Evolutionary conservation across 2,329 filamentous ascomycete species (phyloP).

Genomic region (Pleoardoris graminearum): DNA sequence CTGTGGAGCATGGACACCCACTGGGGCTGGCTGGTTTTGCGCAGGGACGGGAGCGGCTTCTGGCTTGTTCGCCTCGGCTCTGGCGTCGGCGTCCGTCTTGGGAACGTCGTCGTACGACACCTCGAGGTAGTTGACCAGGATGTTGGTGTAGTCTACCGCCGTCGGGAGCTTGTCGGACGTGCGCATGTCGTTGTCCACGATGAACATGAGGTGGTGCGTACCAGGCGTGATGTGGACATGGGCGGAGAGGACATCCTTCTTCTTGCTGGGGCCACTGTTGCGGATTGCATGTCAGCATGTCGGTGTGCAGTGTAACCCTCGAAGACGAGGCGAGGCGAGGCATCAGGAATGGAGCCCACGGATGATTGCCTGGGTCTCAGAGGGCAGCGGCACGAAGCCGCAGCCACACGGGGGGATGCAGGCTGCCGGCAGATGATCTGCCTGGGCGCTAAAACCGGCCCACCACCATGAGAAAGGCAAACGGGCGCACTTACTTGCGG

Average conservation of each 20-base stretch:
- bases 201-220: constrained; percentile 94
- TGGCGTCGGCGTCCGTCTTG: constrained; percentile 19
- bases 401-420: constrained; percentile 30
- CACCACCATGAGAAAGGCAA: constrained; percentile 8
- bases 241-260: constrained; percentile 68
- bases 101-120: constrained; percentile 75
- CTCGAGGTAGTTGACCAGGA: constrained; percentile 97
- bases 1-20: constrained; percentile 40
- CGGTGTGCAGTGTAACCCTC: constrained; percentile 37
- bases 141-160: constrained; percentile 96
- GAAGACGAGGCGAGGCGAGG: constrained; percentile 18
- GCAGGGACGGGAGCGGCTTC: constrained; percentile 27
- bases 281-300: constrained; percentile 31
- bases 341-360: constrained; percentile 1
- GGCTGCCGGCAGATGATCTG: constrained; percentile 12
- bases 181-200: constrained; percentile 92
- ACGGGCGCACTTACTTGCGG: constrained; percentile 68
- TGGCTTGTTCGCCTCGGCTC: constrained; percentile 22
- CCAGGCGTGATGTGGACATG: constrained; percentile 84
- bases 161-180: constrained; percentile 86
- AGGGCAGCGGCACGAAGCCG: constrained; percentile 13
- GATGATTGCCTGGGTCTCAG: constrained; percentile 28
- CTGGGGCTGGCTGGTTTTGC: constrained; percentile 29
- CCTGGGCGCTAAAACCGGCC: constrained; percentile 15
- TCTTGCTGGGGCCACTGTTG: constrained; percentile 46